These are phyloP conservation scores for Leishmania turanica DNA, from an alignment of 208 protist genomes.

Conservation along the genomic window DNA sequence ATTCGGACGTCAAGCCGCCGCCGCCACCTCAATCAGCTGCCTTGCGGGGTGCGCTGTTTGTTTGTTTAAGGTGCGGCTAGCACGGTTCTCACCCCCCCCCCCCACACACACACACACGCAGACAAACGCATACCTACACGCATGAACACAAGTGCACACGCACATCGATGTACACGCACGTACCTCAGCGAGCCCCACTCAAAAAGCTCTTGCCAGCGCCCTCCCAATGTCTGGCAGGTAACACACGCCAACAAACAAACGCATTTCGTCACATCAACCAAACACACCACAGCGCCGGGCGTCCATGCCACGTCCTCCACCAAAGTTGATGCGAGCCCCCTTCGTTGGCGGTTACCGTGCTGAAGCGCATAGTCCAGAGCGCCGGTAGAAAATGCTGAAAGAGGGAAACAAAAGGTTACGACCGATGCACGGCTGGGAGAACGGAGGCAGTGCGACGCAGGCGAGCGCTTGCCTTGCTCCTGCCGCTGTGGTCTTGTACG, in stretches of 20 bases:
- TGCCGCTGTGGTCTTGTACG: neutral
- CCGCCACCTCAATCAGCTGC: neutral
- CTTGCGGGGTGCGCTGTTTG: neutral
- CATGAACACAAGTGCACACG: neutral
- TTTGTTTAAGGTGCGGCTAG: neutral
- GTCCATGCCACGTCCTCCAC: neutral
- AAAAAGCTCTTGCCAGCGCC: neutral
- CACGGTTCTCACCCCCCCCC: neutral
- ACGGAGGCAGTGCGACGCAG: neutral
- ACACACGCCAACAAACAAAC: neutral
- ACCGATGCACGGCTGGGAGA: neutral
- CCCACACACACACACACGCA: too few relatives aligned
- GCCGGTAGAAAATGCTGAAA: neutral
- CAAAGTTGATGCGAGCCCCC: too few relatives aligned
- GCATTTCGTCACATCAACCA: neutral
- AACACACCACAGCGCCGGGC: neutral
- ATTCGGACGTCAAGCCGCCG: neutral
- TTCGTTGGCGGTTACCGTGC: neutral
- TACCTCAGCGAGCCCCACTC: neutral
- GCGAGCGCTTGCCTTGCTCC: neutral
- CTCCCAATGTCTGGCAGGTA: neutral
- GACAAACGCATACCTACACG: slow-evolving; percentile 7
- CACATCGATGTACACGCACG: neutral
- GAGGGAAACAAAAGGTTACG: neutral
- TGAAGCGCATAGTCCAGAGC: neutral